Conservation (phyloP, 2,329 filamentous ascomycete species). For the Drechslerella stenobrocha region DNA sequence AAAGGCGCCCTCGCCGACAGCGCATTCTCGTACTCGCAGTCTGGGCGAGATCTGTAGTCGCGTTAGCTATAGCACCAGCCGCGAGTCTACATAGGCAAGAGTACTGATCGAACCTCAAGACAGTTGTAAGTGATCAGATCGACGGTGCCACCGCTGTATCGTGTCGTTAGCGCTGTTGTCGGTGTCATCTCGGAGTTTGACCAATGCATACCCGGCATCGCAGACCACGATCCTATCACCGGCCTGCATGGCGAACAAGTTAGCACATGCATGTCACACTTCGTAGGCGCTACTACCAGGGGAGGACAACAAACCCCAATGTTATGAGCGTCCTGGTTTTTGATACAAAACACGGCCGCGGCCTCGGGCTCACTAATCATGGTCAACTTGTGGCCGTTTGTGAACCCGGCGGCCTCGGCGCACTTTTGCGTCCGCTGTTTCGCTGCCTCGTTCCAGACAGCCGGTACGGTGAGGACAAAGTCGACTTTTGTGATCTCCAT, state of each 20-base stretch:
- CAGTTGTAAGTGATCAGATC: conserved; percentile 47
- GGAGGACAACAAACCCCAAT: conserved; percentile 19
- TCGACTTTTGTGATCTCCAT: conserved; percentile 60
- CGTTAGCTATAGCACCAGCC: conserved; percentile 4
- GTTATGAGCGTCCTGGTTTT: conserved; percentile 42
- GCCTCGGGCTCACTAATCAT: conserved; percentile 47
- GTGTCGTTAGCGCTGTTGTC: not conserved
- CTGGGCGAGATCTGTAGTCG: conserved; percentile 26
- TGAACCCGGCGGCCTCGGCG: conserved; percentile 42
- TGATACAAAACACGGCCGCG: conserved; percentile 44
- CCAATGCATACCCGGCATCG: conserved; percentile 25
- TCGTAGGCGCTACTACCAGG: not conserved
- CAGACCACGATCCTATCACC: conserved; percentile 44
- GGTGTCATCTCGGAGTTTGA: not conserved
- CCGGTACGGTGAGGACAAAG: conserved; percentile 77
- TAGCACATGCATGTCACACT: conserved; percentile 7
- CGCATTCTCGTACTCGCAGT: conserved; percentile 45
- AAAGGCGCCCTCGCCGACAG: conserved; percentile 42
- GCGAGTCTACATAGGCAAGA: not conserved
- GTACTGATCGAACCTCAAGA: conserved; percentile 23
- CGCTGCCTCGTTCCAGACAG: conserved; percentile 79
- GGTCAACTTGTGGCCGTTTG: conserved; percentile 45
- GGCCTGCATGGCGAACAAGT: conserved; percentile 10
- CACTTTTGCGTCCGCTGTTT: conserved; percentile 58
- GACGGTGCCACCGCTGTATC: conserved; percentile 38